Percentiles rank a stretch among this genome's conserved stretches.
Evolutionary conservation across 805 yeast species (phyloP).

Genomic region (Schwanniomyces sp.): DNA sequence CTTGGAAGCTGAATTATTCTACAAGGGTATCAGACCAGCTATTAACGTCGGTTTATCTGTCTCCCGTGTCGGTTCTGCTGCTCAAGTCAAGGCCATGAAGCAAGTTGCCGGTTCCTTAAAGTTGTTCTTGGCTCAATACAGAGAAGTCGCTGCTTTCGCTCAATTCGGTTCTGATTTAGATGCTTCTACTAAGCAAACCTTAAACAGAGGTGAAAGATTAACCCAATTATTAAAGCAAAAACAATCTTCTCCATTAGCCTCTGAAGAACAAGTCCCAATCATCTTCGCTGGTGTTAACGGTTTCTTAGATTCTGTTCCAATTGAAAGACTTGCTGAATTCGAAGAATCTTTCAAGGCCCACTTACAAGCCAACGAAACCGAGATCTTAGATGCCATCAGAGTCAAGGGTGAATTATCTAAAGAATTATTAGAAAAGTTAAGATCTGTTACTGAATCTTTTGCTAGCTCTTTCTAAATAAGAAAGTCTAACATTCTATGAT

Average conservation of each 20-base stretch:
- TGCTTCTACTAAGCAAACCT: constrained; percentile 99
- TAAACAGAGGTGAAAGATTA: constrained; percentile 99
- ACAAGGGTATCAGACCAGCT: constrained; percentile 99
- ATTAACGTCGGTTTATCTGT: constrained; percentile 99
- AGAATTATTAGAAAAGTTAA: constrained; percentile 84
- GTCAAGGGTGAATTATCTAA: constrained; percentile 87
- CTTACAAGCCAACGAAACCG: constrained; percentile 88
- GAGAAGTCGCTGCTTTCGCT: constrained; percentile 99
- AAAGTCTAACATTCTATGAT: constrained; percentile 4
- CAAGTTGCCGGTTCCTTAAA: constrained; percentile 99
- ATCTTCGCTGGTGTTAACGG: constrained; percentile 99
- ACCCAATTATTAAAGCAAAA: constrained; percentile 98
- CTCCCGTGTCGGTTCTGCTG: constrained; percentile 99
- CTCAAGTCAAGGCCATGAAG: constrained; percentile 99
- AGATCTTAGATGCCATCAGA: constrained; percentile 79
- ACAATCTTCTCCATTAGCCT: constrained; percentile 95
- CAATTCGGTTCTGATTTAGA: constrained; percentile 99
- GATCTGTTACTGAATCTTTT: constrained; percentile 89
- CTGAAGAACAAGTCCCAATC: constrained; percentile 98
- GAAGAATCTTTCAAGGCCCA: constrained; percentile 90
- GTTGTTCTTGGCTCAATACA: constrained; percentile 99
- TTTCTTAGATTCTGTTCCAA: constrained; percentile 84
- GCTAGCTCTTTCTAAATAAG: constrained; percentile 72
- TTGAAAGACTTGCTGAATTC: constrained; percentile 84
- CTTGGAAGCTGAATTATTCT: constrained; percentile 99